A percentile compares a stretch with the other conserved stretches of the same genome.
Conservation (phyloP, 2,329 filamentous ascomycete genomes). For the Cryphonectria carpinicola region DNA sequence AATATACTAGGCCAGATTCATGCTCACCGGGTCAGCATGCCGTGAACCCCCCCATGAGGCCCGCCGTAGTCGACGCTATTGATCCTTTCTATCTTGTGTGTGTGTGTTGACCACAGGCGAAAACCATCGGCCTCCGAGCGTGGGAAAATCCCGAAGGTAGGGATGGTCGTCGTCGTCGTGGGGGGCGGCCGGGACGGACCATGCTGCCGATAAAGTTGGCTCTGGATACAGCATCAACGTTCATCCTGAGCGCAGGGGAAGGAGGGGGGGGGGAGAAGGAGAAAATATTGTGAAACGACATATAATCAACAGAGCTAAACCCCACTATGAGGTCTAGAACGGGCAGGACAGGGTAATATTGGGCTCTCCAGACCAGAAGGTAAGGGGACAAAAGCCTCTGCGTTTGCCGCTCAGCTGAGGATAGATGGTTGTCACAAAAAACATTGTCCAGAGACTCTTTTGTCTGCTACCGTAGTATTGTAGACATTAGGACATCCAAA, state of each 20-base stretch:
- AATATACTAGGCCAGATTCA: neutral
- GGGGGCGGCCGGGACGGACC: neutral
- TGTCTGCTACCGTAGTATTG: neutral
- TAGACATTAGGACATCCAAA: slow-evolving; percentile 7
- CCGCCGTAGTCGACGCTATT: neutral
- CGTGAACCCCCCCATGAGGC: neutral
- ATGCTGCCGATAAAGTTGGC: neutral
- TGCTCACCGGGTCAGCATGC: neutral
- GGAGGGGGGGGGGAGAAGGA: neutral
- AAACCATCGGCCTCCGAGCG: neutral
- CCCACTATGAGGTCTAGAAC: neutral
- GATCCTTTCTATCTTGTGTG: neutral
- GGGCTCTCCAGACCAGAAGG: neutral
- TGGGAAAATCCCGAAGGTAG: neutral
- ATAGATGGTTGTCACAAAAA: neutral
- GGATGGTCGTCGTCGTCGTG: neutral
- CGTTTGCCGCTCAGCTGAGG: neutral
- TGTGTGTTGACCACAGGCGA: neutral
- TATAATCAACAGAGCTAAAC: neutral
- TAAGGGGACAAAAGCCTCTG: neutral
- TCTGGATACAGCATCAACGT: neutral
- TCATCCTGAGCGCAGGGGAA: neutral
- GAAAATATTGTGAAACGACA: neutral
- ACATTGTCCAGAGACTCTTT: too few species aligned
- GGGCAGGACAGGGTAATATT: neutral